phyloP scores from a whole-genome alignment of 2,329 filamentous ascomycete genomes.

The Orbilia oligospora region DNA sequence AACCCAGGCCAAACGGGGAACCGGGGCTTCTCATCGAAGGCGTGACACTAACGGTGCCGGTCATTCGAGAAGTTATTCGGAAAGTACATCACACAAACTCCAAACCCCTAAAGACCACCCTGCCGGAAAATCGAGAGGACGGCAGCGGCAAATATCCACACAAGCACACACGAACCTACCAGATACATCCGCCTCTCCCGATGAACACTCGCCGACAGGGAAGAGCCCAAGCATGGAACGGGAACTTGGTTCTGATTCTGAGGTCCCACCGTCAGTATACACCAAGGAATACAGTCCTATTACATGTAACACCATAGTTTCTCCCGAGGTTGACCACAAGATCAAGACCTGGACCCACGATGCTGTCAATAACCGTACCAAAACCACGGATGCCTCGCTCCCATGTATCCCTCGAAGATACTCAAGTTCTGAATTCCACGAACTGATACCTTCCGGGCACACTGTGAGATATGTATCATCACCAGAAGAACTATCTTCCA shows the following conservation, averaged over 20 bases:
- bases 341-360: slow-evolving; percentile 57
- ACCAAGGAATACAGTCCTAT: slow-evolving; percentile 60
- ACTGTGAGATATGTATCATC: slow-evolving; percentile 56
- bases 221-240: slow-evolving; percentile 59
- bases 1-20: slow-evolving; percentile 73
- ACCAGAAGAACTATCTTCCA: slow-evolving; percentile 47
- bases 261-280: slow-evolving; percentile 57
- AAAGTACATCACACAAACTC: slow-evolving; percentile 67
- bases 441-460: slow-evolving; percentile 54
- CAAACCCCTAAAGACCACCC: slow-evolving; percentile 49
- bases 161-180: slow-evolving; percentile 46
- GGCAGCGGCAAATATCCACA: slow-evolving; percentile 54
- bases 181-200: slow-evolving; percentile 52
- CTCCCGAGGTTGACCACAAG: slow-evolving; percentile 53
- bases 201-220: slow-evolving; percentile 57
- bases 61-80: slow-evolving; percentile 71
- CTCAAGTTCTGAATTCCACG: slow-evolving; percentile 48
- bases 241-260: slow-evolving; percentile 52
- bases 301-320: slow-evolving; percentile 56
- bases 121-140: slow-evolving; percentile 46
- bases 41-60: slow-evolving; percentile 76
- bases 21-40: slow-evolving; percentile 88
- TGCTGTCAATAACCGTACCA: slow-evolving; percentile 31
- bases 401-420: slow-evolving; percentile 50
- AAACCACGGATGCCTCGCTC: slow-evolving; percentile 38